Evolutionary conservation across 768 basidiomycete genomes (phyloP), one percentile per base, ranked within the genome.

Genomic region (Boletus reticulatus): DNA sequence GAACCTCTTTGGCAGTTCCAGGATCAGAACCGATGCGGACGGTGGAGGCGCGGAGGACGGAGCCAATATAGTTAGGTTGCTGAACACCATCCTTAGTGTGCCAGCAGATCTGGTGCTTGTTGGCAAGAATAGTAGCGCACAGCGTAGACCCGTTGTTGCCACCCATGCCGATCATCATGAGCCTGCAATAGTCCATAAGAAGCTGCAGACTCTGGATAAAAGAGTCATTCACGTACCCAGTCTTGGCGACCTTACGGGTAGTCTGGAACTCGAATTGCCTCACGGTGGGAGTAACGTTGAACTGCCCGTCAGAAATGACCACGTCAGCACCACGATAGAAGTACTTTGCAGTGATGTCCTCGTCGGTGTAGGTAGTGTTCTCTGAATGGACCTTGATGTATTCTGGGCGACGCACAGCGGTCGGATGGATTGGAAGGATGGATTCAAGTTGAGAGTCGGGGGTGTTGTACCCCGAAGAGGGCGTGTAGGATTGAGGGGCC

Each of bases 71-170:
- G 78, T 99, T 98, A 68, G 97, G 97, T 70, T 87, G 89, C 75
- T 96, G 92, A 57, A 89, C 65, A 48, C 96, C 94, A 34, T 80
- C 76, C 81, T 97, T 98, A 75, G 94, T 98, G 75, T 85, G 84
- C 97, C 96, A 99, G 56, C 80, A 75, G 72, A 98, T 93, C 73
- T 90, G 86, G 79, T 98, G 89, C 62, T 86, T 87, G 80, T 98
- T 98, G 65, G 97, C 97, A 63, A 97, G 84, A 70, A 98, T 86
- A 58, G 95, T 97, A 13, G 97, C 95, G 60, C 86, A 88, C 46
- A 98, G 81, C 27, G 96, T 98, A 46, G 89, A 83, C 49, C 96
- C 97, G 68, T 99, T 99, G 83, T 99, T 99, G 50, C 97, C 96
- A 55, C 96, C 96, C 55, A 94, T 75, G 56, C 97, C 97, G 64